Evolutionary conservation across 164 flowering plant genomes (phyloP), one percentile per base, ranked within the genome.

Genomic region (Dillenia turbinata): DNA sequence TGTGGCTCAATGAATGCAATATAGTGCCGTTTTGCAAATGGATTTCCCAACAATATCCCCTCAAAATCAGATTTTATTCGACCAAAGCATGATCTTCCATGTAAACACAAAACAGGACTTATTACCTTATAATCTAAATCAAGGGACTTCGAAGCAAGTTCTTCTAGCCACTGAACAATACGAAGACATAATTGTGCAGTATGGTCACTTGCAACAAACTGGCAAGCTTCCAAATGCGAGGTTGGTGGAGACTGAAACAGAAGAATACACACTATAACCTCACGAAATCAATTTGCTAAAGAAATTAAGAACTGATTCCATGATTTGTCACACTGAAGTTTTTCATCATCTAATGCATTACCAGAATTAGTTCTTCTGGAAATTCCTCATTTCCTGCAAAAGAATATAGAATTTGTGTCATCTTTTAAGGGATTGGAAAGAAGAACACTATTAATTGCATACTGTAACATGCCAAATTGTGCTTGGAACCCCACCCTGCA

Each of bases 141-240:
- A 73, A 95, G 99, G 53, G 92, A 81, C 73, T 86, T 80, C 56
- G 99, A 89, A 14, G 97, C 96, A 65, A 91, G 72, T 13, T 83
- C 96, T 80, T 95, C 97, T n/a, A 95, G 85, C 99, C 99, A 95
- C 52, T 86, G 96, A 63, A 92, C 89, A 76, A 95, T 84, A 16
- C 99, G 86, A n/a, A 91, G 90, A 76, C 97, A 95, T 63, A 87
- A 66, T 60, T 95, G 97, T 43, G 96, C 92, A 50, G 90, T 85
- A 72, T 88, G 94, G 69, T 91, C 87, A 49, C 52, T 73, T 26
- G 72, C 76, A 72, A 85, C 97, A 81, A 86, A 95, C 63, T 84
- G 88, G 77, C 96, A 89, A 52, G 99, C 97, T 71, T 82, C 92
- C 67, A 86, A 66, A 80, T 89, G 96, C 44, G 99, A 89, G 62